Evolutionary conservation across 2,329 filamentous ascomycete species (phyloP).

Genomic region (Metarhizium guizhouense): DNA sequence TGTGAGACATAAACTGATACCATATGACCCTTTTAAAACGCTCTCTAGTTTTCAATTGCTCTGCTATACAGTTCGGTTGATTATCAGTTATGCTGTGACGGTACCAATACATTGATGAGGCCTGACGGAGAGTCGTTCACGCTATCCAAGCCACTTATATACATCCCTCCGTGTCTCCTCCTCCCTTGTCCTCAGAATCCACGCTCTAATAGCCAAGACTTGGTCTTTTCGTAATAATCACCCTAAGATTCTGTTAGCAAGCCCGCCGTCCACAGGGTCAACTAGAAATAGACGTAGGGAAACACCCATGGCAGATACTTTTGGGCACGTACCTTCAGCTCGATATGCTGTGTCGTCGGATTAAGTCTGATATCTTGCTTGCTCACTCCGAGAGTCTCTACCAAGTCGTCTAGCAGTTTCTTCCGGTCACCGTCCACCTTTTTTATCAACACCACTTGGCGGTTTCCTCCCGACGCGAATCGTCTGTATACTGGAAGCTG

Average conservation of each 20-base stretch:
- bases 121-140: background rate
- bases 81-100: slow-evolving; percentile 5
- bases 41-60: slow-evolving; percentile 4
- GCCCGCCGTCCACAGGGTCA: background rate
- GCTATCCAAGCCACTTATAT: background rate
- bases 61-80: slow-evolving; percentile 9
- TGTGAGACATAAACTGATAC: slow-evolving; percentile 16
- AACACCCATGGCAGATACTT: background rate
- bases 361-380: slow-evolving; percentile 45
- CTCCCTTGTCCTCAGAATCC: slow-evolving; percentile 21
- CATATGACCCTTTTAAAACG: slow-evolving; percentile 5
- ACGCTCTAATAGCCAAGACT: slow-evolving; percentile 23
- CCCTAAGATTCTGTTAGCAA: slow-evolving; percentile 17
- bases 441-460: slow-evolving; percentile 65
- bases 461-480: slow-evolving; percentile 66
- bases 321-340: slow-evolving; percentile 53
- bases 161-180: background rate
- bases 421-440: slow-evolving; percentile 67
- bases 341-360: slow-evolving; percentile 61
- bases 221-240: slow-evolving; percentile 19
- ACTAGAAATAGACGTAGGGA: background rate
- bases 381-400: slow-evolving; percentile 46
- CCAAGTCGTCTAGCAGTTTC: slow-evolving; percentile 55
- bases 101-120: slow-evolving; percentile 3
- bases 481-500: slow-evolving; percentile 71